Base-by-base conservation (phyloP, 1,284 basidiomycete genomes). In the Leccinum subrobustum region DNA sequence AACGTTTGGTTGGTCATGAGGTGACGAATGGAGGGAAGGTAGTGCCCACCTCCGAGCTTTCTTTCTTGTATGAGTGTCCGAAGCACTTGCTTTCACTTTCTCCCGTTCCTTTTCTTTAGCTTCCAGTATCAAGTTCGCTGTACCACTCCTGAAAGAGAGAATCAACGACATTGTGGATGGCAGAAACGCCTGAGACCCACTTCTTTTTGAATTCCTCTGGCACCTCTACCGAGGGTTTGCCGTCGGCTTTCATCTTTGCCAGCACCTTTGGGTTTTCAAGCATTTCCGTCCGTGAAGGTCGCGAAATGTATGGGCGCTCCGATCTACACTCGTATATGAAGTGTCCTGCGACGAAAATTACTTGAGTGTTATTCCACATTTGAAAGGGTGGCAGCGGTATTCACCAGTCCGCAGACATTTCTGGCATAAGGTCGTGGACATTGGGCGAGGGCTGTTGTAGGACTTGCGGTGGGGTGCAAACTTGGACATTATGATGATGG, bases 121-220 rank as follows among this genome's bases (percentile, higher is more conserved):
- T 67, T 86, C 87, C 47, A 92, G 70, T 48, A 92, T 92, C 62
- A 82, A 83, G 67, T 92, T 85, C 27, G 91, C 89, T 11, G 83
- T 86, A 2, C 90, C 90, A 23, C 73, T 80, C 71, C 89, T 91
- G 48, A 47, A 53, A 33, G 44, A 61, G 23, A 27, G 37, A n/a
- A n/a, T 75, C 39, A 67, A 56, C 35, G 31, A 23, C n/a, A n/a
- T 20, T 42, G 11, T 23, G 18, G 2, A 31, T 4, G 23, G 8
- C 44, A 25, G 39, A 55, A 42, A 31, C 20, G 6, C 56, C 14
- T 20, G 7, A 50, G 6, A 79, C 83, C 47, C 60, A 91, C 91
- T 88, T 88, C 64, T 76, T 83, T 78, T 85, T 91, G 74, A 92
- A 91, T 72, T 92, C 91, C 62, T 91, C 90, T 6, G 91, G 90